Conservation (phyloP, 1,284 basidiomycete species). For the Singerocomus rubriflavus region DNA sequence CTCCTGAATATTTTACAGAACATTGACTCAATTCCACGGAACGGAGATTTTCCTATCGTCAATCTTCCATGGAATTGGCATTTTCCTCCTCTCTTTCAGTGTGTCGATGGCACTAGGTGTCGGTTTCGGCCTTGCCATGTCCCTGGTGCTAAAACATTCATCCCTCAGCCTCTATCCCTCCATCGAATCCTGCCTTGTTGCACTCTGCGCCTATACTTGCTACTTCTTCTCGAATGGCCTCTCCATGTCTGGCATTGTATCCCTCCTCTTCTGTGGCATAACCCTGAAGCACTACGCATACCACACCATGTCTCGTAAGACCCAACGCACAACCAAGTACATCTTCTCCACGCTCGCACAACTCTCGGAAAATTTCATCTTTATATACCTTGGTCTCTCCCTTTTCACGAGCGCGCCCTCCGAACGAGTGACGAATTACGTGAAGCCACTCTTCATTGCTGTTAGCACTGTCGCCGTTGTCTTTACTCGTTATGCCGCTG, state of each 20-base stretch:
- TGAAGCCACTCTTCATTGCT: constrained; percentile 94
- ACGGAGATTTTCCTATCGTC: constrained; percentile 86
- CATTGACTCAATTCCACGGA: constrained; percentile 89
- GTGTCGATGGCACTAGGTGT: constrained; percentile 94
- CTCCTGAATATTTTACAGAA: constrained; percentile 48
- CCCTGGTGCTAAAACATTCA: constrained; percentile 94
- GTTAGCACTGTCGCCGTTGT: constrained; percentile 89
- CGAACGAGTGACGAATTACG: constrained; percentile 77
- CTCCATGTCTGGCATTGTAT: constrained; percentile 96
- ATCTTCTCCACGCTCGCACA: constrained; percentile 91
- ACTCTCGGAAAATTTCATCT: constrained; percentile 98
- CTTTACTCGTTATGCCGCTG: constrained; percentile 92
- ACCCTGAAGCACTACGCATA: constrained; percentile 99
- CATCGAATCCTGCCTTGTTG: constrained; percentile 93
- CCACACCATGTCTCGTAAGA: constrained; percentile 96
- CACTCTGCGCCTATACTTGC: constrained; percentile 93
- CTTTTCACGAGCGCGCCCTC: constrained; percentile 85
- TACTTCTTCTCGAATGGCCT: constrained; percentile 99
- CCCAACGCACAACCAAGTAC: constrained; percentile 94
- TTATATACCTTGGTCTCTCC: constrained; percentile 96
- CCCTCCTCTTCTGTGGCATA: constrained; percentile 97
- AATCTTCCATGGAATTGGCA: constrained; percentile 92
- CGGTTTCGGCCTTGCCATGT: constrained; percentile 85
- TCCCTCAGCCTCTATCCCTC: constrained; percentile 83
- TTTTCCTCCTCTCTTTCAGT: constrained; percentile 94